Percentiles rank a stretch among this genome's conserved stretches.
Conservation (phyloP, 169 alveolate genomes). For the Babesia ovata region DNA sequence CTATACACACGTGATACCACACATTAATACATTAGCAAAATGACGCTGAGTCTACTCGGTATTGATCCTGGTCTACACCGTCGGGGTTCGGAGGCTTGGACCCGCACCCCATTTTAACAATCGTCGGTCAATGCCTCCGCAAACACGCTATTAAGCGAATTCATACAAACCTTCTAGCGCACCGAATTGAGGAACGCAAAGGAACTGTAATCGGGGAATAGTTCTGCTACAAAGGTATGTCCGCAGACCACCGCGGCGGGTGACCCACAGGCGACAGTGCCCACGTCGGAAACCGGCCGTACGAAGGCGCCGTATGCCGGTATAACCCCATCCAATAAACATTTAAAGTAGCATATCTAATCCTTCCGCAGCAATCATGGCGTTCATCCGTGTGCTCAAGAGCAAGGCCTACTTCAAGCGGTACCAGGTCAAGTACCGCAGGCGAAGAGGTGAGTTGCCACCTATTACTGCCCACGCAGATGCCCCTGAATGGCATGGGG, state of each 20-base stretch:
- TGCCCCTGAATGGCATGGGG: constrained; percentile 1
- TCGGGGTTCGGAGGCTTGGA: not conserved
- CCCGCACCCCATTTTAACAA: constrained; percentile 47
- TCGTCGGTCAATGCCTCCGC: not conserved
- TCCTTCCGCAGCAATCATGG: constrained; percentile 83
- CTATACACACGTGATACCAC: no score
- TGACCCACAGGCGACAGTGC: not conserved
- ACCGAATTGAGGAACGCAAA: constrained; percentile 27
- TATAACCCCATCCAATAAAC: not conserved
- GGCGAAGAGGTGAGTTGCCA: constrained; percentile 92
- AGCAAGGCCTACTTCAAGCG: constrained; percentile 98
- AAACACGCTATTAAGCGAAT: not conserved
- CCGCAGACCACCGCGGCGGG: not conserved
- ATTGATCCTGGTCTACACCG: constrained; percentile 1
- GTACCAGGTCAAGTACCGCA: constrained; percentile 97
- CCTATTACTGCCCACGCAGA: constrained; percentile 20
- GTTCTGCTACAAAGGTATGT: constrained; percentile 9
- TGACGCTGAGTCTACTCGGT: not conserved
- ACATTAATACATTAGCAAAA: no score
- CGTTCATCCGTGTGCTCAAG: constrained; percentile 96
- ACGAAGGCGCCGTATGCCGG: not conserved
- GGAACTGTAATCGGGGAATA: constrained; percentile 10
- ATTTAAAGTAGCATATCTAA: not conserved
- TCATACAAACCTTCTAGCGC: not conserved
- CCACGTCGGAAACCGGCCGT: not conserved